phyloP scores from a whole-genome alignment of 257 asterid species.

The Gynochthodes officinalis region DNA sequence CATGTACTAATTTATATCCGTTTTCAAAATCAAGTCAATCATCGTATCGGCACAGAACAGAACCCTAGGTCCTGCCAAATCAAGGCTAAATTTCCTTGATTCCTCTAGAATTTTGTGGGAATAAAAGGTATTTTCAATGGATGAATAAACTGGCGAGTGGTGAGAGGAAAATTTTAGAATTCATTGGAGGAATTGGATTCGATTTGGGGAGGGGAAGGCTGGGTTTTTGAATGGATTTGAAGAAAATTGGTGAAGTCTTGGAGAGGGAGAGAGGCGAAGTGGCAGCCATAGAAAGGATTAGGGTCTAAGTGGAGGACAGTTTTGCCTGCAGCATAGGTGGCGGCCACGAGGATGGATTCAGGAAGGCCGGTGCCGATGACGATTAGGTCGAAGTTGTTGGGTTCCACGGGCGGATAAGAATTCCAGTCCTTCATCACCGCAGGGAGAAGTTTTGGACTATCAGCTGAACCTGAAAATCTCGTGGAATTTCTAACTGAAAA shows the following conservation, averaged over 20 bases:
- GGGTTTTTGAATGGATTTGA: conserved; percentile 35
- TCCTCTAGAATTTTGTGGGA: conserved; percentile 44
- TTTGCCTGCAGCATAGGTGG: conserved; percentile 73
- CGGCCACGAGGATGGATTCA: conserved; percentile 73
- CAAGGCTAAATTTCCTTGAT: conserved; percentile 56
- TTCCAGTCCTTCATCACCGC: conserved; percentile 50
- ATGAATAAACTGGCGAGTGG: conserved; percentile 52
- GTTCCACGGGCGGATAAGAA: conserved; percentile 63
- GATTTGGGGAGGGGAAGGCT: conserved; percentile 9
- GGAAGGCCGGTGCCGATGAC: conserved; percentile 84
- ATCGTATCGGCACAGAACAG: conserved; percentile 68
- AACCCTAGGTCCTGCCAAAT: conserved; percentile 72
- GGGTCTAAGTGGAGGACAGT: conserved; percentile 84
- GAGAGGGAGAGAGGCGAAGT: conserved; percentile 68
- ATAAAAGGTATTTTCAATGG: conserved; percentile 42
- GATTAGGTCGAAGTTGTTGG: conserved; percentile 75
- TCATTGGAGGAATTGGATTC: conserved; percentile 22
- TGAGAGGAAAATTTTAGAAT: conserved; percentile 31
- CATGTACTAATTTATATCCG: conserved; percentile 77
- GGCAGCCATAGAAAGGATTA: conserved; percentile 67
- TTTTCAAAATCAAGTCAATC: conserved; percentile 56
- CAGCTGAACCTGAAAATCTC: background rate
- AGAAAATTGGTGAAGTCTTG: conserved; percentile 51
- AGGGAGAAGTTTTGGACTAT: background rate
- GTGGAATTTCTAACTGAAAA: background rate